Evolutionary conservation across 1,139 yeast genomes (phyloP), one percentile per base, ranked within the genome.

Genomic region (Taiozyma sp.): DNA sequence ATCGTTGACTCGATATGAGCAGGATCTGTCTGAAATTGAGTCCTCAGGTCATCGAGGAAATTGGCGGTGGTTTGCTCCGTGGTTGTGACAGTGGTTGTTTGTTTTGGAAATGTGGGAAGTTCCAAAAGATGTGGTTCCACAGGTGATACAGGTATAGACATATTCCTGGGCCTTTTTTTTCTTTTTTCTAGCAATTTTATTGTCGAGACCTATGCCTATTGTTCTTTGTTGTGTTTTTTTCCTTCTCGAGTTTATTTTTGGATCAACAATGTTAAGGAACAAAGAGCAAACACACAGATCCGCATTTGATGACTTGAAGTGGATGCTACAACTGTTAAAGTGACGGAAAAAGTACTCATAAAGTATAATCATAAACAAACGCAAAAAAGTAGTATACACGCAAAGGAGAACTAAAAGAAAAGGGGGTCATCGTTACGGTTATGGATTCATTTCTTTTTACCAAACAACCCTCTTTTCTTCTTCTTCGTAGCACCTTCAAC

Each of bases 391-490:
- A 35, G 13, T 35, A 35, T 44, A 44, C 34, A 30, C 34, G n/a
- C 26, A 24, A 5, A 11, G 6, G n/a, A 11, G 34, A 30, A 30
- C 34, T 30, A 30, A 30, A 30, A 30, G n/a, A 11, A 4, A 9
- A 28, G 8, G 34, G 34, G 34, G 34, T 30, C 34, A 30, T 30
- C 34, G 13, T 30, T 9, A 30, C n/a, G 34, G 10, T 13, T 39
- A 16, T 29, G 22, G n/a, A 10, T 9, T 19, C 16, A 70, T 71
- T 80, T 80, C 73, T 84, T 88, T 65, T 83, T 79, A 48, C 95
- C 88, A 66, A 89, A 88, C 47, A 88, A 68, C 2, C 93, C 88
- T 64, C 76, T 75, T 77, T 83, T 85, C 77, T 82, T 81, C 13
- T 28, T 28, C 77, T 76, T 73, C 67, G 75, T 74, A 39, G 55